Percentiles rank a stretch among this genome's conserved stretches.
Evolutionary conservation across 768 basidiomycete genomes (phyloP).

Genomic region (Boletus insuetus): DNA sequence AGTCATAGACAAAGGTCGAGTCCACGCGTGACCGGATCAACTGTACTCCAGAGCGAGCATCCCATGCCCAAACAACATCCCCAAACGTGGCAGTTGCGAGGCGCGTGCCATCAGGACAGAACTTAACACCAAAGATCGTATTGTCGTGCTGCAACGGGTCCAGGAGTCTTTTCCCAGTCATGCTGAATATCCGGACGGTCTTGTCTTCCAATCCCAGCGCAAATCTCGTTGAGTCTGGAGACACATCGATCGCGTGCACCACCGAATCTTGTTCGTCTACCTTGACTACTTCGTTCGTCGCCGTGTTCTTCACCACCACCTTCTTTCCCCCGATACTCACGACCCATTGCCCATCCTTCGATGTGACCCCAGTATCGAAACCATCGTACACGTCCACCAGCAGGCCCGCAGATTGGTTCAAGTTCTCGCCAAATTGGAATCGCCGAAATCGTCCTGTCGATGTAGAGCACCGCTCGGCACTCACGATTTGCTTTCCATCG

Average conservation of each 20-base stretch:
- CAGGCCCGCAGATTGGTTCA: neutral
- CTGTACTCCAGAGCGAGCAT: neutral
- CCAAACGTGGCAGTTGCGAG: neutral
- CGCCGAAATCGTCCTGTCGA: neutral
- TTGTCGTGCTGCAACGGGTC: constrained; percentile 2
- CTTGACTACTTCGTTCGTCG: neutral
- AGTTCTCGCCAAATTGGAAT: neutral
- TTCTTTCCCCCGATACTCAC: neutral
- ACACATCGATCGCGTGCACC: constrained; percentile 7
- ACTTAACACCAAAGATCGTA: constrained; percentile 1
- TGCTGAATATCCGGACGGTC: constrained; percentile 3
- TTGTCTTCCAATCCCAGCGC: constrained; percentile 8
- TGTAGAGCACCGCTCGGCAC: neutral
- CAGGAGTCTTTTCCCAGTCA: constrained; percentile 1
- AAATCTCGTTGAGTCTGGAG: constrained; percentile 10
- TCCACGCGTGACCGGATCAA: neutral
- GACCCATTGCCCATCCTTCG: constrained; percentile 12
- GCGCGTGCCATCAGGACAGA: constrained; percentile 1
- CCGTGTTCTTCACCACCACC: constrained; percentile 5
- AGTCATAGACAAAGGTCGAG: neutral
- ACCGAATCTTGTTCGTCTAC: neutral
- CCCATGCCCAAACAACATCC: constrained; percentile 2
- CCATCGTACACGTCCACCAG: neutral
- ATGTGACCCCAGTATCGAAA: neutral
- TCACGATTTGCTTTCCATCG: constrained; percentile 4